Conservation (phyloP, 352 stramenopile genomes). For the Globisporangium nagaii region DNA sequence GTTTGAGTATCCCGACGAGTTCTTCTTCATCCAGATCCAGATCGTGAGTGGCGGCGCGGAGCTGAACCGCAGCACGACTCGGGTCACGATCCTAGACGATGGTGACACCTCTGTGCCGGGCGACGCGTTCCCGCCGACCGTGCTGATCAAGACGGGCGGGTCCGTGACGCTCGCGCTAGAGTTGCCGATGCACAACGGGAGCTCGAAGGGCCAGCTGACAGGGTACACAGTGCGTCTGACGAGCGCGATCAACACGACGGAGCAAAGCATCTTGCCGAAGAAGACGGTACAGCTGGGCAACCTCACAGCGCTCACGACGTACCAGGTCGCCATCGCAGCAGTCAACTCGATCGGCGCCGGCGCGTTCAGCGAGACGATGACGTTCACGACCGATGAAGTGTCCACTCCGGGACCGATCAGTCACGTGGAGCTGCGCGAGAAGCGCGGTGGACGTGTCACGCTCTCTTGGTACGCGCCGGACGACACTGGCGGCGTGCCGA, state of each 20-base stretch:
- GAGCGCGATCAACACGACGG: constrained; percentile 2
- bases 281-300: constrained; percentile 16
- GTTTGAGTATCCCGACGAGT: constrained; percentile 47
- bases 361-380: constrained; percentile 21
- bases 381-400: constrained; percentile 32
- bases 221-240: constrained; percentile 33
- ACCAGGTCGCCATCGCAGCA: constrained; percentile 36
- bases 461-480: constrained; percentile 36
- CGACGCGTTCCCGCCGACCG: constrained; percentile 12
- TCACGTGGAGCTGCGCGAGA: constrained; percentile 12
- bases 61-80: constrained; percentile 6
- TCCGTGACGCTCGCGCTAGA: constrained; percentile 20
- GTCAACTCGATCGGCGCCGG: constrained; percentile 24
- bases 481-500: constrained; percentile 43
- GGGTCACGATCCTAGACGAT: constrained; percentile 51
- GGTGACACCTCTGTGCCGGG: constrained; percentile 37
- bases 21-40: constrained; percentile 31
- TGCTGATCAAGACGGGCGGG: constrained; percentile 33
- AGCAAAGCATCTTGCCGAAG: constrained; percentile 13
- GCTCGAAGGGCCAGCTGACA: constrained; percentile 20
- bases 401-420: constrained; percentile 27
- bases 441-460: constrained; percentile 32
- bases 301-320: constrained; percentile 26
- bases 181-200: constrained; percentile 48
- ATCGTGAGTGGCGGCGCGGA: constrained; percentile 22